These are phyloP conservation scores for Tuber indicum DNA, from an alignment of 495 filamentous ascomycete genomes.

Conservation along the genomic window DNA sequence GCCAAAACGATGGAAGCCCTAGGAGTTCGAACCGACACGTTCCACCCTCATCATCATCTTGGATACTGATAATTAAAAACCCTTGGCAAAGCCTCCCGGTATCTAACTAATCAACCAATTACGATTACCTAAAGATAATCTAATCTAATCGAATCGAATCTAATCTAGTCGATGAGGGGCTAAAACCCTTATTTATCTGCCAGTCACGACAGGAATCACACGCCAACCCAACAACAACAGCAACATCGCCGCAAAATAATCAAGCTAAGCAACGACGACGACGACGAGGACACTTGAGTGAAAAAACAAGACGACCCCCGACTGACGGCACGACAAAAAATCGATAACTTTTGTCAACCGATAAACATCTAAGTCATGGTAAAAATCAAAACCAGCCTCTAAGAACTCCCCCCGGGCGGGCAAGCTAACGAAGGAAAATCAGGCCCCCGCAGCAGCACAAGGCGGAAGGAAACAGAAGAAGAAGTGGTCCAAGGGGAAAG, in stretches of 20 bases:
- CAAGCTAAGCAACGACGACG: background rate
- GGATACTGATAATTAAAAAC: too few species aligned
- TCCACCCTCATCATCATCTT: background rate
- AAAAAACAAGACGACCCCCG: background rate
- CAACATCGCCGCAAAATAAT: background rate
- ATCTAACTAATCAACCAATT: too few species aligned
- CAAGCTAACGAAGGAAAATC: constrained; percentile 8
- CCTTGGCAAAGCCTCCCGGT: too few species aligned
- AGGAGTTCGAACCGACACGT: background rate
- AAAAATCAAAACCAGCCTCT: background rate
- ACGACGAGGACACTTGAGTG: background rate
- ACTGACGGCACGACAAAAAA: background rate
- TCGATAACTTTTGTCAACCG: background rate
- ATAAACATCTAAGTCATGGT: background rate
- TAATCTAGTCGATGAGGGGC: background rate
- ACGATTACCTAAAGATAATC: background rate
- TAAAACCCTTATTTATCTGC: background rate
- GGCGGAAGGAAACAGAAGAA: constrained; percentile 99
- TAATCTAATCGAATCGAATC: background rate
- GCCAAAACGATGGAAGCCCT: background rate
- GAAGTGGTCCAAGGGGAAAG: constrained; percentile 99
- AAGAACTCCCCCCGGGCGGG: background rate
- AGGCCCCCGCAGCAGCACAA: constrained; percentile 71
- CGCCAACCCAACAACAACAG: background rate
- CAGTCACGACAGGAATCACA: background rate